Conservation (phyloP, 306 rosid species). For the Cucumis melo region DNA sequence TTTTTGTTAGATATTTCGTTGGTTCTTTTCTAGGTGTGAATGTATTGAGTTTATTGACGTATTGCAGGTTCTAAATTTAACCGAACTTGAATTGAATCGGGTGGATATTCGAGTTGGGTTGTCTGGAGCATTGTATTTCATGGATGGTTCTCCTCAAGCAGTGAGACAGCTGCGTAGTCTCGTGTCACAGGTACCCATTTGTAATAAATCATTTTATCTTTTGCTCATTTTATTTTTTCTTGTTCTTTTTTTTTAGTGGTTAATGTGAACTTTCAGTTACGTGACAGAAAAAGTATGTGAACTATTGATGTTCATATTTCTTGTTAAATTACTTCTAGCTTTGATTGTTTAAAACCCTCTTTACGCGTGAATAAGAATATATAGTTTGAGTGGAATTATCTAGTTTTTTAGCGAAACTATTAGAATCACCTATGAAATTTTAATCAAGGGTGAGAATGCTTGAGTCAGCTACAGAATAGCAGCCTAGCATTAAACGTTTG, state of each 20-base stretch:
- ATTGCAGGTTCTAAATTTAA: conserved; percentile 84
- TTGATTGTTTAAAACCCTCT: neutral
- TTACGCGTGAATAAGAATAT: neutral
- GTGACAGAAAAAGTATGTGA: neutral
- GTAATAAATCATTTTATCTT: conserved; percentile 8
- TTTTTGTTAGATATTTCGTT: neutral
- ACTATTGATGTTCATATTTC: neutral
- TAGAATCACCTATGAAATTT: neutral
- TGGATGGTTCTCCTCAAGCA: conserved; percentile 99
- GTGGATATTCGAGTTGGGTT: conserved; percentile 95
- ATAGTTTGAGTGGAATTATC: neutral
- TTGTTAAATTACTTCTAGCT: neutral
- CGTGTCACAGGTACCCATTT: conserved; percentile 78
- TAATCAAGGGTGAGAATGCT: neutral
- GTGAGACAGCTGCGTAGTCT: conserved; percentile 92
- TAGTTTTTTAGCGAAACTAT: neutral
- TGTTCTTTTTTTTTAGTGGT: neutral
- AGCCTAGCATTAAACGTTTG: neutral
- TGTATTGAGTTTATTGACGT: conserved; percentile 8
- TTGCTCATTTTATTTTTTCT: neutral
- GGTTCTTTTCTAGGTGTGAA: neutral
- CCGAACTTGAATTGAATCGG: conserved; percentile 87
- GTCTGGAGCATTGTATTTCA: conserved; percentile 79
- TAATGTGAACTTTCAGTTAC: neutral
- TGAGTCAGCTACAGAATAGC: neutral